A percentile compares a stretch with the other conserved stretches of the same genome.
These are phyloP conservation scores for Talaromyces amestolkiae DNA, from an alignment of 2,329 filamentous ascomycete genomes.

Conservation along the genomic window DNA sequence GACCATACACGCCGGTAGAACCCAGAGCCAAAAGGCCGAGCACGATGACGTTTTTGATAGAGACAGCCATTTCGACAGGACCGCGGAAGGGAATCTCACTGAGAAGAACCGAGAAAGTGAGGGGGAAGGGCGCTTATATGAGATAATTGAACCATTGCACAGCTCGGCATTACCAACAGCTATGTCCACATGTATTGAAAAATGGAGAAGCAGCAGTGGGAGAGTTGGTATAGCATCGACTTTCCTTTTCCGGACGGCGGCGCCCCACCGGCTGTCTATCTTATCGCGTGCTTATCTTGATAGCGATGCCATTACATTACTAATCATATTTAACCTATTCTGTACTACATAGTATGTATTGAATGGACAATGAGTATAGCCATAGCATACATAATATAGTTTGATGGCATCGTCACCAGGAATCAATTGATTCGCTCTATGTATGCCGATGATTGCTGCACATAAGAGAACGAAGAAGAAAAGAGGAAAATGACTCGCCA, in stretches of 20 bases:
- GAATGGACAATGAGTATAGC: too few relatives aligned
- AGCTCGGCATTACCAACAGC: neutral
- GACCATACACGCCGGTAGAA: conserved; percentile 25
- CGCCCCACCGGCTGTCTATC: neutral
- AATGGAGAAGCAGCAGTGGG: neutral
- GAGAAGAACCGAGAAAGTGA: neutral
- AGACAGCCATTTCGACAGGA: conserved; percentile 22
- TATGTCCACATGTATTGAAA: neutral
- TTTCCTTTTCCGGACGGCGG: conserved; percentile 17
- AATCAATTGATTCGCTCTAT: neutral
- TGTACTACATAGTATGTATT: too few relatives aligned
- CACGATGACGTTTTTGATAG: conserved; percentile 22
- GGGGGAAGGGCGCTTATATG: neutral
- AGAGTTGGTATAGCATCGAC: conserved; percentile 14
- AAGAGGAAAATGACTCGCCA: neutral
- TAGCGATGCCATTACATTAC: neutral
- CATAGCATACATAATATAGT: too few relatives aligned
- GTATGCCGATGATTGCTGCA: neutral
- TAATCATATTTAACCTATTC: too few relatives aligned
- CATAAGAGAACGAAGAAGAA: neutral
- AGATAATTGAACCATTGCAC: neutral
- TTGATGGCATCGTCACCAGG: neutral
- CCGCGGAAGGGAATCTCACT: neutral
- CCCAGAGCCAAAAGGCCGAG: conserved; percentile 33
- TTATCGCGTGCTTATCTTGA: conserved; percentile 9